phyloP scores from a whole-genome alignment of 768 basidiomycete genomes.

The Pholiota microspora region DNA sequence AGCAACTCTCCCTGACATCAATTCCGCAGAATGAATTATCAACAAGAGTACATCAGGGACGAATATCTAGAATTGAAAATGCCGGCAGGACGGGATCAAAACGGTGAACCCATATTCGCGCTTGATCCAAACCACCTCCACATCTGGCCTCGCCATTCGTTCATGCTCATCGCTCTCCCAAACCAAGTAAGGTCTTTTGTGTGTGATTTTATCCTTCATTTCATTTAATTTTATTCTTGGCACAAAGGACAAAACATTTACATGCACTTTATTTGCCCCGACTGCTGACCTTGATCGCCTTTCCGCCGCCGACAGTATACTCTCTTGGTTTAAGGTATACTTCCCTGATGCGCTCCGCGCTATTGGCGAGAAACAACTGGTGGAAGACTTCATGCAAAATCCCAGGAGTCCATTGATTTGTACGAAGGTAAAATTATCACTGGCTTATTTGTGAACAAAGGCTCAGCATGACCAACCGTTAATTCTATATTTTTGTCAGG shows the following conservation, averaged over 20 bases:
- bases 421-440: constrained; percentile 68
- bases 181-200: constrained; percentile 71
- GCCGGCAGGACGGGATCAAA: constrained; percentile 68
- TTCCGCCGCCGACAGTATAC: constrained; percentile 49
- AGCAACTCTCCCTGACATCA: constrained; percentile 28
- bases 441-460: constrained; percentile 17
- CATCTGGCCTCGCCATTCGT: constrained; percentile 98
- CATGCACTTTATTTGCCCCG: constrained; percentile 93
- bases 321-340: constrained; percentile 76
- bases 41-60: constrained; percentile 92
- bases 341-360: constrained; percentile 87
- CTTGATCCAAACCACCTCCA: constrained; percentile 96
- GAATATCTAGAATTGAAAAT: constrained; percentile 97
- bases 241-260: constrained; percentile 93
- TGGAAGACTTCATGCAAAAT: constrained; percentile 78
- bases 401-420: constrained; percentile 89
- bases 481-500: constrained; percentile 41
- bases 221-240: constrained; percentile 28
- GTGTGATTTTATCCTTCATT: constrained; percentile 19
- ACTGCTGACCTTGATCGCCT: constrained; percentile 72
- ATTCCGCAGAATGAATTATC: constrained; percentile 81
- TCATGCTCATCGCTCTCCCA: constrained; percentile 98
- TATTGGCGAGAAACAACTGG: constrained; percentile 78
- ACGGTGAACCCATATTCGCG: constrained; percentile 67
- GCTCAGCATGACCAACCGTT: constrained; percentile 21